Evolutionary conservation across 805 yeast species (phyloP), one percentile per base, ranked within the genome.

Genomic region (Metschnikowia proteae): DNA sequence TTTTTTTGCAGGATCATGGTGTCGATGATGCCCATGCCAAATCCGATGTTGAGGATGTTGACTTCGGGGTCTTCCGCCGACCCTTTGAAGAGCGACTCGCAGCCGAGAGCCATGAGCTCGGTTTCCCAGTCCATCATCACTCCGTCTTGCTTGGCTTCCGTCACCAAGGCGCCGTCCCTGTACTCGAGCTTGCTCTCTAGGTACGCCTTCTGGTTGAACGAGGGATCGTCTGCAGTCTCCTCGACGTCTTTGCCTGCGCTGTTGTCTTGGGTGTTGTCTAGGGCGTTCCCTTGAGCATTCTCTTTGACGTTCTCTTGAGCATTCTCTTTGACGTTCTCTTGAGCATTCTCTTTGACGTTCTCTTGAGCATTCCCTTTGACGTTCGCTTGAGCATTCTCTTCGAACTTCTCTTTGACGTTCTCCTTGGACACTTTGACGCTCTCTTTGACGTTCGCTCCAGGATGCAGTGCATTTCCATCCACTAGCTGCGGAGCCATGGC

Each of bases 101-200:
- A 85, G 0, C 96, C 96, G 11, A 83, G 74, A 45, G 76, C 71
- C 98, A 91, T 91, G 48, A 91, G 73, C 22, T 82, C 79, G 4
- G 81, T 76, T 63, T 91, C 98, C 98, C 98, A 91, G 57, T 85
- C 86, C 98, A 91, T 91, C 98, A 91, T 91, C 2, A 91, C 97
- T 13, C 97, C 98, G 60, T 91, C 97, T 41, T 78, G 74, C 45
- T 84, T 71, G 25, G 81, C 84, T 51, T 80, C 75, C 0, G 97
- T 92, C 26, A 88, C 71, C 26, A 91, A 71, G 0, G 94, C 83
- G 45, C 75, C 78, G 50, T 83, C 84, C 36, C 71, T 76, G 62
- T 88, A 91, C 56, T 81, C 82, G 26, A 91, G 70, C 59, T 83
- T 75, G 3, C 91, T 79, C 9, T 76, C 67, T 38, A 91, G 71